Evolutionary conservation across 257 asterid species (phyloP), one percentile per base, ranked within the genome.

Genomic region (Coffea eugenioides): DNA sequence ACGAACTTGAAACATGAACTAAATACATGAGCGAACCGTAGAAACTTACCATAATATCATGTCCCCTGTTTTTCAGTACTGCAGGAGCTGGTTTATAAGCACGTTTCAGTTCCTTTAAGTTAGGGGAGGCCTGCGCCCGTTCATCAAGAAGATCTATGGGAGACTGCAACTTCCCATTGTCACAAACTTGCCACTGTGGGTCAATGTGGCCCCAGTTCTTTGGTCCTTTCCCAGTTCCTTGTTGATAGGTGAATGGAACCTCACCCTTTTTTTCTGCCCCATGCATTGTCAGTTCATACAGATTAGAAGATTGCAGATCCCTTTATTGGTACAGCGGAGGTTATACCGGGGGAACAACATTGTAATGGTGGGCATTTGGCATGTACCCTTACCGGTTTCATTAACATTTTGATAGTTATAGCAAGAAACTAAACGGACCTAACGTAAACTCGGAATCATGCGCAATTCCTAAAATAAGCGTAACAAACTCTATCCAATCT

Each of bases 51-150:
- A 72, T 36, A 39, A 94, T 88, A 77, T 91, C 97, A 46, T 94
- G 94, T 14, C 97, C 98, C 27, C 93, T 82, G 77, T 91, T 91
- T n/a, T 62, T 80, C 0, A 94, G 69, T 0, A 75, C 0, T 61
- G 97, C 97, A 0, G 88, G 88, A 46, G 91, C 90, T 12, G 87
- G 79, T 66, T 91, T 87, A 68, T 94, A 92, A 13, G 46, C 45
- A 54, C 86, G 78, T 15, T 56, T 71, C 77, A 94, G 52, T 16
- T 46, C 20, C 45, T 90, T 90, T 0, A 85, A 54, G 52, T 12
- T 3, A 20, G 83, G 65, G 39, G 73, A 14, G 62, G 84, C 62
- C 34, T 61, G 62, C 16, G 84, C 92, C 41, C 80, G 85, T 25
- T 72, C 4, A 41, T 82, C 72, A 0, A 31, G 21, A 64, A 94